Evolutionary conservation across 441 rosid genomes (phyloP).

Genomic region (Adansonia gregorii): DNA sequence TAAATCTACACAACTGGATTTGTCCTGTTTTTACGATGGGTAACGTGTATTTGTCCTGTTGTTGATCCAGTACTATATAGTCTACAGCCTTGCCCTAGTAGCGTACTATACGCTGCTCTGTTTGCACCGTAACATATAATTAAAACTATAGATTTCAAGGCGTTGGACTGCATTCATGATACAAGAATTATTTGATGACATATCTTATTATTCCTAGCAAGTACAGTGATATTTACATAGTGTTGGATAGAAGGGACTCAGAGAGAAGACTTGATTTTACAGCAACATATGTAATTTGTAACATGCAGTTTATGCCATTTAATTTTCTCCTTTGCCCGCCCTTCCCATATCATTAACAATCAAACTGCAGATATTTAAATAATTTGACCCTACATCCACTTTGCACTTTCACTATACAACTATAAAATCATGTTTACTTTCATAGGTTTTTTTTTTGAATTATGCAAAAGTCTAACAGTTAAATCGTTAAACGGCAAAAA

Average conservation of each 20-base stretch:
- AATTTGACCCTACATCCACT: neutral
- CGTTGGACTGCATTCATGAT: neutral
- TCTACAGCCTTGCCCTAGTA: no score
- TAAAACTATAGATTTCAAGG: neutral
- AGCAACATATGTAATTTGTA: constrained; percentile 31
- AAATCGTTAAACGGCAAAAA: no score
- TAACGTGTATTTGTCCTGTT: constrained; percentile 12
- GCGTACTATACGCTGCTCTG: neutral
- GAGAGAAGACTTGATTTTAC: constrained; percentile 25
- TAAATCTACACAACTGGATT: constrained; percentile 14
- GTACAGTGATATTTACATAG: no score
- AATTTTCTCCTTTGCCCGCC: constrained; percentile 10
- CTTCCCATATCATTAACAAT: neutral
- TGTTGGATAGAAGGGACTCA: no score
- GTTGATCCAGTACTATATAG: neutral
- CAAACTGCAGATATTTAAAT: neutral
- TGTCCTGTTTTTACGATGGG: neutral
- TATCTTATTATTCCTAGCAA: neutral
- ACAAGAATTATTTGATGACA: neutral
- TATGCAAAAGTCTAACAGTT: no score
- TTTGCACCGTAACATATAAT: no score
- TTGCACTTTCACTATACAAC: no score
- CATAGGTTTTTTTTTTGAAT: no score
- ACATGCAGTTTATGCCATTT: neutral
- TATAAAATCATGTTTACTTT: no score